Evolutionary conservation across 2,329 filamentous ascomycete genomes (phyloP).

Genomic region (Stemphylium beticola): DNA sequence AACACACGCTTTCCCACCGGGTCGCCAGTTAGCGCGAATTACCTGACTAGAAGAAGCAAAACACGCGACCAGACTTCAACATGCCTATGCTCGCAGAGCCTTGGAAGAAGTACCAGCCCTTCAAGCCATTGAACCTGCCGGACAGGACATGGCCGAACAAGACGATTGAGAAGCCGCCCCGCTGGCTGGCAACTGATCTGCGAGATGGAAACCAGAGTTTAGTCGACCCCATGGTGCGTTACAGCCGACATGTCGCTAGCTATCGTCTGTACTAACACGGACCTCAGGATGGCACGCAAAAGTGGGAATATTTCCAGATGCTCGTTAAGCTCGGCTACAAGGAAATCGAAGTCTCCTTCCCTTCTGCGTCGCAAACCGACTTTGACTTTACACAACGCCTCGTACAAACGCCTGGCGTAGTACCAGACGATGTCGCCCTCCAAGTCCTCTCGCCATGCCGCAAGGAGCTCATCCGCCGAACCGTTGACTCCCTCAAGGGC

Average conservation of each 20-base stretch:
- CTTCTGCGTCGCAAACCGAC: conserved; percentile 91
- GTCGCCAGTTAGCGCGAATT: not conserved
- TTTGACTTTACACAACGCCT: conserved; percentile 92
- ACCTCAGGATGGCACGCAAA: conserved; percentile 84
- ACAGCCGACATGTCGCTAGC: not conserved
- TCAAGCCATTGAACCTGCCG: conserved; percentile 69
- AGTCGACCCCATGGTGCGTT: conserved; percentile 84
- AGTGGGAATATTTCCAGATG: conserved; percentile 95
- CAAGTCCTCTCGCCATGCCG: conserved; percentile 93
- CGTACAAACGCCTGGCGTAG: conserved; percentile 80
- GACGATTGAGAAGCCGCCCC: conserved; percentile 80
- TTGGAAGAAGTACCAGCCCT: conserved; percentile 76
- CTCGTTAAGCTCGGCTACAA: conserved; percentile 91
- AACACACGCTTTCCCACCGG: not conserved
- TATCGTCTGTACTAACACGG: not conserved
- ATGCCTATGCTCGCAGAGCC: conserved; percentile 71
- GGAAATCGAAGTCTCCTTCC: conserved; percentile 96
- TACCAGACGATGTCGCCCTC: conserved; percentile 88
- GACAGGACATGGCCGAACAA: conserved; percentile 85
- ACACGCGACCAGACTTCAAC: conserved; percentile 10
- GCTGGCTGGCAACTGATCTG: conserved; percentile 89
- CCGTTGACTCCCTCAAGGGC: conserved; percentile 85
- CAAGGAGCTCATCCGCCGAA: conserved; percentile 86
- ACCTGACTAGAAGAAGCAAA: not conserved
- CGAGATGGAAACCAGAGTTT: conserved; percentile 94